phyloP scores from a whole-genome alignment of 306 rosid genomes.

The Castanea crenata region DNA sequence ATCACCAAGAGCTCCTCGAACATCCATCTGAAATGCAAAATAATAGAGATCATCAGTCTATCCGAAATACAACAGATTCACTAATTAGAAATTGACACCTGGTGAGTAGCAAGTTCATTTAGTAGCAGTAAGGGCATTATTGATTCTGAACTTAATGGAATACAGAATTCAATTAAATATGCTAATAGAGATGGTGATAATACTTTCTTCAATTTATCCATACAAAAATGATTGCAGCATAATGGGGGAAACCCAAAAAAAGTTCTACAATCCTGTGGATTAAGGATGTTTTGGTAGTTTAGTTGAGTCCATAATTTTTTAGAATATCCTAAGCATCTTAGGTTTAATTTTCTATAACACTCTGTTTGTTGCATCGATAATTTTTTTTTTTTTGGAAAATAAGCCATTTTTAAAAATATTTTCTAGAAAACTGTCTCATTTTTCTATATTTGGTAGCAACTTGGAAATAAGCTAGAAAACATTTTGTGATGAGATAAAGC shows the following conservation, averaged over 20 bases:
- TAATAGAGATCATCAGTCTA: conserved; percentile 27
- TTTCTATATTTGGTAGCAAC: no score
- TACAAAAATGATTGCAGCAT: no score
- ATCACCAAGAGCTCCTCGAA: conserved; percentile 96
- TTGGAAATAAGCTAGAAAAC: no score
- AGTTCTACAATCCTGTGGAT: background rate
- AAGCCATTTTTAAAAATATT: no score
- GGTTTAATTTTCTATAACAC: no score
- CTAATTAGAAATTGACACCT: background rate
- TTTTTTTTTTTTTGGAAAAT: no score
- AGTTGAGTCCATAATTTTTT: no score
- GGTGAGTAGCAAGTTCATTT: background rate
- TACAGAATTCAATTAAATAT: background rate
- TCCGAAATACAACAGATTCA: background rate
- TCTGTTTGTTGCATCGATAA: no score
- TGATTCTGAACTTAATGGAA: background rate
- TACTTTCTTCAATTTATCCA: background rate
- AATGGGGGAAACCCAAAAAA: background rate
- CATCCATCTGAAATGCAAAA: conserved; percentile 75
- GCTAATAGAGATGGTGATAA: background rate
- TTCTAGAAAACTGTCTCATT: no score
- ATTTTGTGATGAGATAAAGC: no score
- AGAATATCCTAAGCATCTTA: no score
- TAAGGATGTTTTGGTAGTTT: no score
- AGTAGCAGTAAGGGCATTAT: background rate